Base-by-base conservation (phyloP, 2,329 filamentous ascomycete species). In the Aspergillus proliferans region DNA sequence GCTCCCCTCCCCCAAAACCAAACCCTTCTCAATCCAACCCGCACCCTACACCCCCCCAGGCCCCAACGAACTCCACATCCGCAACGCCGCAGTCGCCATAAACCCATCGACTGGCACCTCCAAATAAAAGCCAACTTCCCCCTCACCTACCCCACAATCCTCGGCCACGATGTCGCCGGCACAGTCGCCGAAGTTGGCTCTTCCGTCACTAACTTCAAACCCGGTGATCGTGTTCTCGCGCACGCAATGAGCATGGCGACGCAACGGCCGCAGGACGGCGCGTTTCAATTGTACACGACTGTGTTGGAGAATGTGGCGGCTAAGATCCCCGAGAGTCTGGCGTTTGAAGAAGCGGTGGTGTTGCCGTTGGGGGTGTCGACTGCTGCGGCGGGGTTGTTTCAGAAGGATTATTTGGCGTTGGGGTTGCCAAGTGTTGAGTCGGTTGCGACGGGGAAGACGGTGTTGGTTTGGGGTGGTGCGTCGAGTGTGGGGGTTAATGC, bases 401-500 rank as follows among this genome's bases (percentile, higher is more conserved):
- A 60, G n/a, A 47, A 59, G 3, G 58, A 61, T 1, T 52, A 52
- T 12, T 50, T 67, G 0, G 53, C 30, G 1, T 51, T 69, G 2
- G 14, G 55, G 1, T 41, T 54, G 6, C 58, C 57, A 1, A 38
- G 9, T 8, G 47, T 46, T 4, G 18, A 30, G 2, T 33, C 44
- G 12, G 7, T 14, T 10, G 6, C 7, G n/a, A 45, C 43, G 6
- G 46, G 44, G 10, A 44, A 49, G 36, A 44, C 51, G 1, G 12
- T 75, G 0, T 55, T 80, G 3, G 59, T 80, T 15, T 81, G 76
- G 75, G 77, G 78, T n/a, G 79, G 76, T 1, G 70, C 72, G 2
- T 71, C 73, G 0, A 68, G 66, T n/a, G 73, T 76, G 1, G 76
- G 77, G 0, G 65, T 65, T 28, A 60, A 57, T 4, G 71, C 69